Base-by-base conservation (phyloP, 805 yeast genomes). In the Wickerhamiella galacta region DNA sequence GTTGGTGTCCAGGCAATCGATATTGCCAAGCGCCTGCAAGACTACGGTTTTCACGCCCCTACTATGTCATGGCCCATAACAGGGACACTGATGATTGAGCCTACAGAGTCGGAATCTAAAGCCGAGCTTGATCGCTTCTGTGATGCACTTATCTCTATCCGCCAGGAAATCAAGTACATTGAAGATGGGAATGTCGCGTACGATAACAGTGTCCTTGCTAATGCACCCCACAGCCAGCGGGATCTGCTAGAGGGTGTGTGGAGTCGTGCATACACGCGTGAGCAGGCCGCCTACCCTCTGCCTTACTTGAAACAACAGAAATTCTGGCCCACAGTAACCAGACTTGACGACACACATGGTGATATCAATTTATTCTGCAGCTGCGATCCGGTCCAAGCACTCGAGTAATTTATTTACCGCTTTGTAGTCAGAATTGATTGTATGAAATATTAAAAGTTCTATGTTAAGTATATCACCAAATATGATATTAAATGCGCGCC, bases 21-120 rank as follows among this genome's bases (percentile, higher is more conserved):
- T 54, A 74, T 90, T 38, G 96, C 98, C 36, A 90, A 90, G 63
- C 72, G 98, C 57, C 66, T 90, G 39, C 96, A 90, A 60, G 98
- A 90, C 59, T 90, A 87, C 54, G 95, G 96, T 1, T 90, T 90
- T 72, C 98, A 90, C 57, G 95, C 95, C 1, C 98, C 98, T 40
- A 90, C 98, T 17, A 75, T 90, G 80, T 90, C 96, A 2, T 90
- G 90, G 80, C 98, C 98, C 7, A 93, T 90, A 32, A 87, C 95
- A 4, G 93, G 93, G 40, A 90, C 98, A 2, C 66, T 90, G 46
- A 90, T 90, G 98, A 72, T 90, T 41, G 98, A 90, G 61, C 98
- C 98, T 38, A 90, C 98, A 3, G 98, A 90, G 60, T 75, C 90
- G 14, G 98, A 90, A 60, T 72, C 82, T 50, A 58, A 76, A 48